Base-by-base conservation (phyloP, 129 eudicot genomes). In the Deinandra increscens region DNA sequence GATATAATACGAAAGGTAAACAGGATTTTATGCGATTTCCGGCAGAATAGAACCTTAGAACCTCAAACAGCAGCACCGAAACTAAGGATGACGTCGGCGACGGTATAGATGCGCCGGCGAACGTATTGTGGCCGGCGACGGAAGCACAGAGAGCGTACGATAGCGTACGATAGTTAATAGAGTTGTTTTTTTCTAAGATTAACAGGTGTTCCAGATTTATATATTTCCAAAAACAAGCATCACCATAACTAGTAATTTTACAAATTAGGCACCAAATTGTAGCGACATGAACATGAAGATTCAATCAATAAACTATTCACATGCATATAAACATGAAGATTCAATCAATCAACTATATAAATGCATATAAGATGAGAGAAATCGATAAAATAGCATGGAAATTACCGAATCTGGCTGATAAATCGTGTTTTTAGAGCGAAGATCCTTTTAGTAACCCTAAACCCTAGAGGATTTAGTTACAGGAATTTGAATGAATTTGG, bases 381-480 rank as follows among this genome's bases (percentile, higher is more conserved):
- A 54, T 49, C 12, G 36, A 55, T 38, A 31, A 7, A 54, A 54
- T 31, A 12, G 19, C 18, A 58, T 58, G 64, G 9, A 4, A 13
- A 39, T 54, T 70, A 70, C 73, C 73, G 13, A 51, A 53, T 69
- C 62, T 36, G 73, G 29, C 20, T 34, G 72, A 33, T 45, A 38
- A 31, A 66, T 66, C 59, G 44, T 64, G 9, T 29, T 41, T 42
- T 3, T 36, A 6, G 48, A 17, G 11, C 29, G 9, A 41, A 19
- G 69, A 66, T 66, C 44, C 59, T 66, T 31, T 66, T 48, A 66
- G 26, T 26, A 48, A 50, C 46, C 61, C 36, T 50, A 68, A 68
- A 50, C 73, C 73, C 73, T 68, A 9, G 13, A 34, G 50, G 73
- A 68, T 31, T 34, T 50, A 49, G 41, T 50, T 23, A 11, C 62